These are phyloP conservation scores for Fusarium chaquense DNA, from an alignment of 2,329 filamentous ascomycete species.

Conservation along the genomic window DNA sequence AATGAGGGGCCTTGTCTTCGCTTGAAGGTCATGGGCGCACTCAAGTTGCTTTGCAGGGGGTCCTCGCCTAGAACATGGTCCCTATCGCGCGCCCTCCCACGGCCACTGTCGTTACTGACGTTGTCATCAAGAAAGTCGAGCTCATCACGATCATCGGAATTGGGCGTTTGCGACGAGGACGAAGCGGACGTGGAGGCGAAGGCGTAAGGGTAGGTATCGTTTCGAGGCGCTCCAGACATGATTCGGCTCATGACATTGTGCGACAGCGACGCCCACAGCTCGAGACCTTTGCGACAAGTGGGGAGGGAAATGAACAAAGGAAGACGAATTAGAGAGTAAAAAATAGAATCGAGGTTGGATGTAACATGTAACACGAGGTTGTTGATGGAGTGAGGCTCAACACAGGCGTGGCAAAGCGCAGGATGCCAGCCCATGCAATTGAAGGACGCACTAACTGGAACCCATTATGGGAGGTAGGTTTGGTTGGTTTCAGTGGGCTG, in stretches of 20 bases:
- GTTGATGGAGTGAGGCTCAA: not conserved
- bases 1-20: constrained; percentile 69
- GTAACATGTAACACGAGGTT: constrained; percentile 2
- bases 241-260: constrained; percentile 56
- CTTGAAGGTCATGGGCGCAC: constrained; percentile 75
- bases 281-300: constrained; percentile 19
- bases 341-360: not conserved
- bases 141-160: constrained; percentile 60
- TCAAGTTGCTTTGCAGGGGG: constrained; percentile 63
- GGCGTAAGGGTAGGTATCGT: constrained; percentile 53
- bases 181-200: constrained; percentile 51
- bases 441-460: constrained; percentile 15
- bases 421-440: constrained; percentile 1
- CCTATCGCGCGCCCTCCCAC: constrained; percentile 20
- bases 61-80: constrained; percentile 64
- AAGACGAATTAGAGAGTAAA: not conserved
- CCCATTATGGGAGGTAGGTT: not conserved
- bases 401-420: not conserved
- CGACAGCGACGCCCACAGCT: constrained; percentile 35
- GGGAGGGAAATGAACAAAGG: not conserved
- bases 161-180: constrained; percentile 49
- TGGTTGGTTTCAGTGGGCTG: constrained; percentile 10
- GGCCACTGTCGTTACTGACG: constrained; percentile 38
- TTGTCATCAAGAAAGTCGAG: constrained; percentile 56
- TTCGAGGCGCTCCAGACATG: constrained; percentile 56